Evolutionary conservation across 1,284 basidiomycete species (phyloP), one percentile per base, ranked within the genome.

Genomic region (Puccinia hordei): DNA sequence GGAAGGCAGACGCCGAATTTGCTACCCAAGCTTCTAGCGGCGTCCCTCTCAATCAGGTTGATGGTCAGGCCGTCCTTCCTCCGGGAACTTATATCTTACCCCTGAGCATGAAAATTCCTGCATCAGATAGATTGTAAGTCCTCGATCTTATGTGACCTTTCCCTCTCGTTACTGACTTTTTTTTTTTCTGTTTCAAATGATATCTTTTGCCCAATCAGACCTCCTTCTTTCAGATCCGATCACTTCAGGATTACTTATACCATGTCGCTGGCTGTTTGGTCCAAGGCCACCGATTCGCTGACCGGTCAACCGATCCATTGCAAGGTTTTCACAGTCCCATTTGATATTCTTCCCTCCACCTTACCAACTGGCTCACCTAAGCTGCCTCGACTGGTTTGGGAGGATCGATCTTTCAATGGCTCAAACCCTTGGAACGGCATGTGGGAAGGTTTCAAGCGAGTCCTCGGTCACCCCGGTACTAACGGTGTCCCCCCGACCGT

Each of bases 61-160:
- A 77, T 24, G 82, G 82, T 68, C 77, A 82, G 24, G 82, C 80
- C 44, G 81, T 82, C 71, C 76, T 85, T 3, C 84, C 84, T 33
- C 82, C 83, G 0, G 84, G 84, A 10, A 85, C 84, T 17, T 85
- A 85, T 71, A 83, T 84, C 27, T 82, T 85, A 35, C 84, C 84
- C 33, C 81, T 85, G 38, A 84, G 83, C 57, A 85, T 85, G 84
- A 84, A 84, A 81, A 84, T 85, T 24, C 84, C 84, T 41, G 84
- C 83, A 61, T 84, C 82, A 24, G 84, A 85, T 41, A 81, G 83
- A 75, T 71, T 84, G 84, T 85, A 66, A 78, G 83, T 82, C 19
- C 35, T n/a, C 33, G 41, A 51, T 8, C n/a, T n/a, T n/a, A n/a
- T n/a, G n/a, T n/a, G n/a, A n/a, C n/a, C n/a, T n/a, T n/a, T n/a